Evolutionary conservation across 2,329 filamentous ascomycete species (phyloP).

Genomic region (Phaeosphaeriaceae sp.): DNA sequence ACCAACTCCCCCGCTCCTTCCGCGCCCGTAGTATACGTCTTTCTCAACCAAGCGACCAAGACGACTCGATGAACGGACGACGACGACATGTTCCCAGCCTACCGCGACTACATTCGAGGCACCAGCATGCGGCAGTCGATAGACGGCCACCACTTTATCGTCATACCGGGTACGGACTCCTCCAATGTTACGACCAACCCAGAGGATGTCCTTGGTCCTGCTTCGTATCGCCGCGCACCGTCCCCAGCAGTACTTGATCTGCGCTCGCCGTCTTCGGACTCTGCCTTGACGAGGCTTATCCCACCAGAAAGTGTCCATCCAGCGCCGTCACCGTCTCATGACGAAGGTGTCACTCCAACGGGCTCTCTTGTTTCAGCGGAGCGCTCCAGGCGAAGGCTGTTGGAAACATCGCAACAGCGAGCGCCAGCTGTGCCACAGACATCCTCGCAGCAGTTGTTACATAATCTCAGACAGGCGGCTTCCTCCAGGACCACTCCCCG

Average conservation of each 20-base stretch:
- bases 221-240: background rate
- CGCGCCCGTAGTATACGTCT: conserved; percentile 15
- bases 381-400: background rate
- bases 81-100: conserved; percentile 27
- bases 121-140: background rate
- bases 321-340: background rate
- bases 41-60: conserved; percentile 21
- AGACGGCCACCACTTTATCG: background rate
- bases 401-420: conserved; percentile 1
- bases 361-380: background rate
- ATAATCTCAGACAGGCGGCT: background rate
- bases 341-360: background rate
- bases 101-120: conserved; percentile 28
- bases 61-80: conserved; percentile 25
- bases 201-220: background rate
- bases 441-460: background rate
- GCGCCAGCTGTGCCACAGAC: background rate
- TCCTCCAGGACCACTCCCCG: background rate
- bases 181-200: background rate
- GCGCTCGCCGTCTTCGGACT: background rate
- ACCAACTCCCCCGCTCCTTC: background rate
- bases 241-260: conserved; percentile 1
- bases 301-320: conserved; percentile 2
- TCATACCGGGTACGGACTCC: background rate
- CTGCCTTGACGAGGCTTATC: background rate